Conservation (phyloP, 257 asterid genomes). For the Cordia subcordata region DNA sequence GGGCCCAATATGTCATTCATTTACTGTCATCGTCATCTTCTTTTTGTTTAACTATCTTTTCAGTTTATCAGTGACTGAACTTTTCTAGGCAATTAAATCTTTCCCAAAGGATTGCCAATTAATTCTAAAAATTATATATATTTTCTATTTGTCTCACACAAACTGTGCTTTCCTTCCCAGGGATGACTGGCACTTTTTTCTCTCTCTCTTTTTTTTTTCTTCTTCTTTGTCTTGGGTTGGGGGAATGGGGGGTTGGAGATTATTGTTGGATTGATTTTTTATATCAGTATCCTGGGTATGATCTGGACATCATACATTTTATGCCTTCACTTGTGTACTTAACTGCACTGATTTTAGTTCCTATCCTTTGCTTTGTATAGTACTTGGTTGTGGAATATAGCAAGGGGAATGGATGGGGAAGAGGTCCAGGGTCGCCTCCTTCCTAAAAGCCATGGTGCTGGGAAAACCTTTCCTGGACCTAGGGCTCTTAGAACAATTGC, state of each 20-base stretch:
- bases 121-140: background rate
- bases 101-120: background rate
- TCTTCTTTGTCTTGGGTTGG: too few species aligned
- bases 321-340: background rate
- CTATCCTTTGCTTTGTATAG: slow-evolving; percentile 32
- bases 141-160: background rate
- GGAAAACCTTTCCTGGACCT: slow-evolving; percentile 92
- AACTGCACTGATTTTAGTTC: slow-evolving; percentile 1
- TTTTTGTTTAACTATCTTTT: background rate
- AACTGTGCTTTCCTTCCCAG: too few species aligned
- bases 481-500: slow-evolving; percentile 69
- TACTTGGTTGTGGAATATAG: slow-evolving; percentile 90
- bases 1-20: background rate
- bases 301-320: background rate
- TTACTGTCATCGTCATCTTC: background rate
- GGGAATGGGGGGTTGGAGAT: too few species aligned
- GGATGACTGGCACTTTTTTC: too few species aligned
- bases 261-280: background rate
- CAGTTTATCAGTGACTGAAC: background rate
- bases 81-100: background rate
- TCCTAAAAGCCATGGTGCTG: slow-evolving; percentile 94
- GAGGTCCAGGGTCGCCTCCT: slow-evolving; percentile 95
- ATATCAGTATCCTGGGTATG: background rate
- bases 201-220: too few species aligned
- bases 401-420: slow-evolving; percentile 85